phyloP scores from a whole-genome alignment of 164 flowering plant genomes.

The Stephania japonica region DNA sequence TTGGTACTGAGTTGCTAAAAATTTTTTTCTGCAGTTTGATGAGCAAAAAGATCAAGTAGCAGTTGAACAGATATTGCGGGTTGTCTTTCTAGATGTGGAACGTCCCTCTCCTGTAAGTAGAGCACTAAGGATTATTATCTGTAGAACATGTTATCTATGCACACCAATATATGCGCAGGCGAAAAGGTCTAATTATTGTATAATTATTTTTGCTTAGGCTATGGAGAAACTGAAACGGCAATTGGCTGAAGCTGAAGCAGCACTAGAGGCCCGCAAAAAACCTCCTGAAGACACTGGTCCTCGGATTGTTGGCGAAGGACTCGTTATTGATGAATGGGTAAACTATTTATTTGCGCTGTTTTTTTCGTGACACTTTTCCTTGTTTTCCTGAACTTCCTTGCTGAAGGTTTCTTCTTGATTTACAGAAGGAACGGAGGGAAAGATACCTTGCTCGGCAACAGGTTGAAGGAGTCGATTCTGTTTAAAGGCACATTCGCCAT shows the following conservation, averaged over 20 bases:
- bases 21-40: slow-evolving; percentile 53
- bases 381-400: background rate
- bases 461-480: slow-evolving; percentile 72
- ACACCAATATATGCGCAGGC: slow-evolving; percentile 8
- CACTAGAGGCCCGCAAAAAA: slow-evolving; percentile 71
- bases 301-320: slow-evolving; percentile 80
- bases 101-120: slow-evolving; percentile 68
- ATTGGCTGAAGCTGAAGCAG: slow-evolving; percentile 93
- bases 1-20: background rate
- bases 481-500: slow-evolving; percentile 24
- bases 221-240: slow-evolving; percentile 79
- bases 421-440: slow-evolving; percentile 81
- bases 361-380: background rate
- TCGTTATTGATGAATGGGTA: slow-evolving; percentile 93
- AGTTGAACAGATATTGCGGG: slow-evolving; percentile 70
- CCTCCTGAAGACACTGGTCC: slow-evolving; percentile 80
- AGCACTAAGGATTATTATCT: background rate
- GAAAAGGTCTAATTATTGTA: background rate
- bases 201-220: slow-evolving; percentile 34
- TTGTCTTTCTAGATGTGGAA: slow-evolving; percentile 66
- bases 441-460: slow-evolving; percentile 87
- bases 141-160: background rate
- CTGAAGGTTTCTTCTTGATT: background rate
- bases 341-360: slow-evolving; percentile 5
- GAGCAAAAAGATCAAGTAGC: slow-evolving; percentile 86